Evolutionary conservation across 257 asterid genomes (phyloP).

Genomic region (Solanum etuberosum): DNA sequence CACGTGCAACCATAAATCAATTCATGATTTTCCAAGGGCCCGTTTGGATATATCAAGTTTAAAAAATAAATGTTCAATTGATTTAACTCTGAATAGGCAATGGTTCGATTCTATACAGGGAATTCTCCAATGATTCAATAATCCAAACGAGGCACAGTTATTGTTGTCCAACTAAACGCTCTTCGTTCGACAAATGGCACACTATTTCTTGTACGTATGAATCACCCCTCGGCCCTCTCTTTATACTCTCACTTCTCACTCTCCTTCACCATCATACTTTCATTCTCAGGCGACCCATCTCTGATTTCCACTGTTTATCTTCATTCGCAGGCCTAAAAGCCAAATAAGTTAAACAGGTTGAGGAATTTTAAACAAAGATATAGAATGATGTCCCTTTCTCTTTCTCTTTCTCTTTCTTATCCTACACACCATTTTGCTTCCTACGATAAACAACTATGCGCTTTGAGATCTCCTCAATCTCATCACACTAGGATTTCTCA

Average conservation of each 20-base stretch:
- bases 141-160: not conserved
- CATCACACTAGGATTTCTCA: not conserved
- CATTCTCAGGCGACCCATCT: not conserved
- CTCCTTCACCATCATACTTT: not conserved
- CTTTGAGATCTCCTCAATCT: slow-evolving; percentile 10
- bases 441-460: not conserved
- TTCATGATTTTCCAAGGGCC: not conserved
- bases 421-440: not conserved
- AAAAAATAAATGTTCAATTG: not conserved
- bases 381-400: not conserved
- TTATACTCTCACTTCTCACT: not conserved
- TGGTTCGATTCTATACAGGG: too few species aligned
- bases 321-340: not conserved
- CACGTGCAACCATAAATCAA: not conserved
- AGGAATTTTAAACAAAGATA: not conserved
- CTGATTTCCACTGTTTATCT: not conserved
- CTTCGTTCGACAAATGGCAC: not conserved
- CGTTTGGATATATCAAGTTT: not conserved
- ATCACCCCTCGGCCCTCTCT: not conserved
- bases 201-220: not conserved
- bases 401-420: not conserved
- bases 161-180: not conserved
- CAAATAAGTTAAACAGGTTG: not conserved
- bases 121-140: not conserved
- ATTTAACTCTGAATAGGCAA: too few species aligned